Conservation (phyloP, 106 monocot genomes). For the Platanthera guangdongensis region DNA sequence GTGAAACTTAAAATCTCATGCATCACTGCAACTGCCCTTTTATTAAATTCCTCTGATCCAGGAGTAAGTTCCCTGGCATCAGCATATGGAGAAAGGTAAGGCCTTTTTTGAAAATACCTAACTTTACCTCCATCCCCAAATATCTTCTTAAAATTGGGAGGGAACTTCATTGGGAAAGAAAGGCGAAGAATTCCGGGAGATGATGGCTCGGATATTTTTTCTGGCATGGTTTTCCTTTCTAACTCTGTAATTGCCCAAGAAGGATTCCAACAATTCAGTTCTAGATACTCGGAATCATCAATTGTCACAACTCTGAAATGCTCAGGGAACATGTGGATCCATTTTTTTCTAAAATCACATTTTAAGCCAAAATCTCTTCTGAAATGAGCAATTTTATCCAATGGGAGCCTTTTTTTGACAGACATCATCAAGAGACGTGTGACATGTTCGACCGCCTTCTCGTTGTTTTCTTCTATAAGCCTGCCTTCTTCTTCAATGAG, state of each 20-base stretch:
- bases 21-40: conserved; percentile 77
- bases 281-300: conserved; percentile 57
- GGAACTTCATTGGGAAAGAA: conserved; percentile 85
- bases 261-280: conserved; percentile 70
- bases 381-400: conserved; percentile 80
- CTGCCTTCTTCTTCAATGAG: conserved; percentile 41
- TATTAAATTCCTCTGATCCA: conserved; percentile 78
- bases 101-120: conserved; percentile 63
- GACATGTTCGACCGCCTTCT: conserved; percentile 44
- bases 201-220: neutral
- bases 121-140: conserved; percentile 50
- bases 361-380: conserved; percentile 72
- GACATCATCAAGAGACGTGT: conserved; percentile 78
- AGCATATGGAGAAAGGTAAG: conserved; percentile 80
- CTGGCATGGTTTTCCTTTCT: conserved; percentile 47
- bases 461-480: conserved; percentile 37
- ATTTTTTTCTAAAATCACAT: conserved; percentile 48
- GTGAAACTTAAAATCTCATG: conserved; percentile 93
- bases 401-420: conserved; percentile 53
- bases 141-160: conserved; percentile 53
- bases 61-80: conserved; percentile 45
- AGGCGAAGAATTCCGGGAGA: conserved; percentile 58
- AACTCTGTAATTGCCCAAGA: conserved; percentile 77
- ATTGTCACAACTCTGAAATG: conserved; percentile 49
- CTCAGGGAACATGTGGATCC: conserved; percentile 76